Base-by-base conservation (phyloP, 176 grass and related monocot genomes). In the Ampelocalamus luodianensis region DNA sequence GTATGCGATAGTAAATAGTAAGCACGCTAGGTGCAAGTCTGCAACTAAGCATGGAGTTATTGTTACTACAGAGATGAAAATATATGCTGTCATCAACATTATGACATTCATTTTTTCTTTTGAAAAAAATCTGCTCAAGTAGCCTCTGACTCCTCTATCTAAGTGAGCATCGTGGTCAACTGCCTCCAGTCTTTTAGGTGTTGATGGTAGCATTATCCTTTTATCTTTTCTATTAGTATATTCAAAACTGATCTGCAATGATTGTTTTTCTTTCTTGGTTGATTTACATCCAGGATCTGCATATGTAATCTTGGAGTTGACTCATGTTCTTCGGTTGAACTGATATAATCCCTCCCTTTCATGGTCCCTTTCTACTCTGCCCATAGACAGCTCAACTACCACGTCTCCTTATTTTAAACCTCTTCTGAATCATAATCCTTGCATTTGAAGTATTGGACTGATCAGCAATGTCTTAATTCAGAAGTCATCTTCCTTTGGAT, bases 401-500 rank as follows among this genome's bases (percentile, higher is more conserved):
- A 80, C 10, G 62, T 62, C 17, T 74, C 15, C 29, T 42, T 62
- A 42, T 51, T 61, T 85, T 69, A 43, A 83, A 23, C 60, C 64
- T 64, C 76, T 63, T 75, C 49, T 84, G 20, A 63, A 76, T 84
- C 24, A 87, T 84, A 84, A 84, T 75, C 60, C 68, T 87, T 87
- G 24, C 75, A 45, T 45, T 37, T 45, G 60, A 79, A 87, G 68
- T 44, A 68, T 83, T 73, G 50, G 22, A 42, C 63, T 38, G 34
- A 55, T 79, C 45, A 70, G 60, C 68, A 63, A 4, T 87, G 44
- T 74, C 89, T 87, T 91, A 68, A 84, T 87, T 45, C 38, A 50
- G 75, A 87, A 91, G 80, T 71, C 40, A 83, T 87, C 84, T 84
- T 64, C 10, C 69, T 68, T 90, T 27, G 23, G 17, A 74, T 90